These are phyloP conservation scores for Pochonia chlamydosporia DNA, from an alignment of 2,329 filamentous ascomycete genomes.

Conservation along the genomic window DNA sequence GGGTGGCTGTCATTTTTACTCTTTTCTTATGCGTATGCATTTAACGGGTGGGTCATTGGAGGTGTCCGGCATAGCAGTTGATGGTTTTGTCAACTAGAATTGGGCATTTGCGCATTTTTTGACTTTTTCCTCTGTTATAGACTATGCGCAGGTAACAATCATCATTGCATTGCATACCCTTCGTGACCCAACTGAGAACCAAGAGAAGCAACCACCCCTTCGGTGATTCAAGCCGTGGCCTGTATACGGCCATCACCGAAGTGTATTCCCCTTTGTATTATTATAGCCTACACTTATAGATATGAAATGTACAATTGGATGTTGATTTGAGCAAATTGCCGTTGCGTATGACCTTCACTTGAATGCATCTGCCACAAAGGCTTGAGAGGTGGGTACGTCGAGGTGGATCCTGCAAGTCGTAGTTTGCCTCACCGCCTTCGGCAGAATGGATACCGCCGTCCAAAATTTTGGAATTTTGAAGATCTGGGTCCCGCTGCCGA, in stretches of 20 bases:
- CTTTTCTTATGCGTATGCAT: slow-evolving; percentile 18
- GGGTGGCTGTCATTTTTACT: slow-evolving; percentile 12
- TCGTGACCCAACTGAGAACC: not conserved
- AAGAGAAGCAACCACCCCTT: not conserved
- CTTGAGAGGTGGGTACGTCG: too few relatives aligned
- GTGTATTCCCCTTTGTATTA: not conserved
- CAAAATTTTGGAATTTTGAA: slow-evolving; percentile 34
- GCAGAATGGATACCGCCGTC: slow-evolving; percentile 29
- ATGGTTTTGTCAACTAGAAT: slow-evolving; percentile 18
- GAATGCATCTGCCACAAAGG: too few relatives aligned
- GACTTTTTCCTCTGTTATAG: slow-evolving; percentile 23
- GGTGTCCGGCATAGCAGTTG: slow-evolving; percentile 25
- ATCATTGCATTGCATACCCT: slow-evolving; percentile 15
- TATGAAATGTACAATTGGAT: not conserved
- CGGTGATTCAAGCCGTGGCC: not conserved
- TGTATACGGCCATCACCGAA: not conserved
- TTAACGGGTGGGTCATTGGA: slow-evolving; percentile 18
- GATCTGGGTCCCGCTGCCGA: not conserved
- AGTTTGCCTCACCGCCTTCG: slow-evolving; percentile 27
- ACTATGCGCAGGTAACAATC: slow-evolving; percentile 26
- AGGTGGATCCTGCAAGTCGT: not conserved
- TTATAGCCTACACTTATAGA: not conserved
- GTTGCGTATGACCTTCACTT: too few relatives aligned
- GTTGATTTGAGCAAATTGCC: not conserved
- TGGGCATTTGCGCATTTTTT: slow-evolving; percentile 22